These are phyloP conservation scores for Blastocystis sp. DNA, from an alignment of 352 stramenopile genomes.

Conservation along the genomic window DNA sequence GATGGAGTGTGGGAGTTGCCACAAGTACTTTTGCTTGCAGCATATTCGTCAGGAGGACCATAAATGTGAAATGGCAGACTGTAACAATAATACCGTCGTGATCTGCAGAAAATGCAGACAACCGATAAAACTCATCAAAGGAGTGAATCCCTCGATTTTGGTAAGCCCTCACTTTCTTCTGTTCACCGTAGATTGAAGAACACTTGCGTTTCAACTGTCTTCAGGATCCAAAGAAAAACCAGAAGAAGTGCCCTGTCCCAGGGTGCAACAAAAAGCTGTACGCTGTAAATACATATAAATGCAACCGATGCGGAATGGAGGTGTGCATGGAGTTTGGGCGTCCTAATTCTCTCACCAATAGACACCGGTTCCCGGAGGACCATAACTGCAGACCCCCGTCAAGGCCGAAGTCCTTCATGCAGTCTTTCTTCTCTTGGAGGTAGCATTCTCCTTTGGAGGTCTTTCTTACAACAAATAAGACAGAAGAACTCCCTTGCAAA, in stretches of 20 bases:
- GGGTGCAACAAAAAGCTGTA: slow-evolving; percentile 67
- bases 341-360: background rate
- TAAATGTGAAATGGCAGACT: slow-evolving; percentile 50
- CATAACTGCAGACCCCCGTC: slow-evolving; percentile 42
- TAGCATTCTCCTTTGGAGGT: background rate
- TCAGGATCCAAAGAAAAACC: slow-evolving; percentile 45
- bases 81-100: slow-evolving; percentile 33
- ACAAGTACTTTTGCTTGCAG: slow-evolving; percentile 64
- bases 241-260: slow-evolving; percentile 45
- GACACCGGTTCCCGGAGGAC: slow-evolving; percentile 57
- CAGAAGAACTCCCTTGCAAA: slow-evolving; percentile 17
- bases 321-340: slow-evolving; percentile 25
- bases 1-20: slow-evolving; percentile 38
- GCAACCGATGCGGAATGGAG: slow-evolving; percentile 48
- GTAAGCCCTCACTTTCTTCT: background rate
- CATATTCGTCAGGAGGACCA: slow-evolving; percentile 45
- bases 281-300: slow-evolving; percentile 61
- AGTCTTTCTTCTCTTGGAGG: background rate
- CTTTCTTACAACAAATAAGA: slow-evolving; percentile 14
- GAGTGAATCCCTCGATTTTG: slow-evolving; percentile 19
- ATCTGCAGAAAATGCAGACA: slow-evolving; percentile 54
- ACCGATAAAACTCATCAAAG: slow-evolving; percentile 44
- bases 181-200: slow-evolving; percentile 59
- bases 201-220: slow-evolving; percentile 51
- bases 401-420: background rate